phyloP scores from a whole-genome alignment of 768 basidiomycete species.

The Agrocybe praecox region DNA sequence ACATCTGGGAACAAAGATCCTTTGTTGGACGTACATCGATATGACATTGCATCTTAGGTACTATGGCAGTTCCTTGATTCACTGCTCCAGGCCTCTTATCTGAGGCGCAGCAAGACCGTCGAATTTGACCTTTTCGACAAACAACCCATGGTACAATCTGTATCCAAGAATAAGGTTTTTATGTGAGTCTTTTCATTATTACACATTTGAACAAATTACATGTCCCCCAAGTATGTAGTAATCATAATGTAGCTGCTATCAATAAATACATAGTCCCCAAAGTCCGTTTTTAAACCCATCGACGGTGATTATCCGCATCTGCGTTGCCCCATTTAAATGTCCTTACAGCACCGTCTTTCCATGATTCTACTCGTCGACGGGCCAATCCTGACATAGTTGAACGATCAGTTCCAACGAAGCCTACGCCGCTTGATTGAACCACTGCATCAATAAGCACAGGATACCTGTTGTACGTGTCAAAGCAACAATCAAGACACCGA shows the following conservation, averaged over 20 bases:
- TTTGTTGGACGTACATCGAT: too few species aligned
- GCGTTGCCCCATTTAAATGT: constrained; percentile 61
- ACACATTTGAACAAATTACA: not conserved
- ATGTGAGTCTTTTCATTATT: not conserved
- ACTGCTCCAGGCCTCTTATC: too few species aligned
- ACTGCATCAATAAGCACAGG: constrained; percentile 74
- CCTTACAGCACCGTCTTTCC: constrained; percentile 57
- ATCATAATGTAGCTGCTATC: not conserved
- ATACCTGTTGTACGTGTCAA: constrained; percentile 47
- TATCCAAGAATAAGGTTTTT: not conserved
- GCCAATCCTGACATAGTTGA: constrained; percentile 76
- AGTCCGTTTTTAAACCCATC: not conserved
- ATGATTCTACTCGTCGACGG: constrained; percentile 65
- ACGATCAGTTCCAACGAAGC: constrained; percentile 71
- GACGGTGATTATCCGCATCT: constrained; percentile 55
- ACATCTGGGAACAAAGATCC: too few species aligned
- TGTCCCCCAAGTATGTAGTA: not conserved
- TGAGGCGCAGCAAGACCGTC: too few species aligned
- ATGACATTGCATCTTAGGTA: too few species aligned
- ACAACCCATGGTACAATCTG: not conserved
- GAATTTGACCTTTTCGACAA: too few species aligned
- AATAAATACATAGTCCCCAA: not conserved
- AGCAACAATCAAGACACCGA: not conserved
- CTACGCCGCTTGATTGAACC: constrained; percentile 66
- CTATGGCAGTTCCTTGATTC: too few species aligned